Base-by-base conservation (phyloP, 768 basidiomycete species). In the Kwoniella newhampshirensis region DNA sequence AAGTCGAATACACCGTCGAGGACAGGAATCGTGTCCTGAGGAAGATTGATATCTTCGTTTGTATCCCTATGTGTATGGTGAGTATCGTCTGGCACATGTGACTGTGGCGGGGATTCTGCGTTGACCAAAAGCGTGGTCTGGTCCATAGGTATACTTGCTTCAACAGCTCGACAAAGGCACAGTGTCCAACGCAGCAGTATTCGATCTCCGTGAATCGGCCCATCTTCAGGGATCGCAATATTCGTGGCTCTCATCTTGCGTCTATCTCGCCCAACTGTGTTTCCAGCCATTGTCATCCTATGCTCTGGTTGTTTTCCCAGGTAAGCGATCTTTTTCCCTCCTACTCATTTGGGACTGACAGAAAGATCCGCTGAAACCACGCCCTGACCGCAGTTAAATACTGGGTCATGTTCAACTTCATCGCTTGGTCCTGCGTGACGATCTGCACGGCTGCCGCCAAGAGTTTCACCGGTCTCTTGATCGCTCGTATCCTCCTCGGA, bases 101-200 rank as follows among this genome's bases (percentile, higher is more conserved):
- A 32, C n/a, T n/a, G n/a, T n/a, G n/a, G n/a, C n/a, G n/a, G n/a
- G n/a, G n/a, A n/a, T n/a, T n/a, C n/a, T 32, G 6, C 32, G 13
- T 32, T 32, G 32, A 32, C n/a, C n/a, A n/a, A n/a, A n/a, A n/a
- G n/a, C 13, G 32, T 13, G 45, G 23, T 21, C 25, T 18, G 18
- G 6, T 20, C 27, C 12, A 23, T 40, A 55, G 54, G 54, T 55
- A 40, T 55, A 55, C 45, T 55, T 32, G 25, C 36, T 55, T 20
- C 54, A 55, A 32, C 45, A 67, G 39, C 47, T 69, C 17, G 67
- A 69, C 54, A 69, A 82, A 77, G 80, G 80, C 3, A 80, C 81
- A 1, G 71, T 82, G 30, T 80, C 80, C 17, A 81, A 81, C 56
- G 78, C 81, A 1, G 81, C 81, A 17, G 80, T 81, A 9, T 82